These are phyloP conservation scores for Acorus gramineus DNA, from an alignment of 106 monocot species.

Conservation along the genomic window DNA sequence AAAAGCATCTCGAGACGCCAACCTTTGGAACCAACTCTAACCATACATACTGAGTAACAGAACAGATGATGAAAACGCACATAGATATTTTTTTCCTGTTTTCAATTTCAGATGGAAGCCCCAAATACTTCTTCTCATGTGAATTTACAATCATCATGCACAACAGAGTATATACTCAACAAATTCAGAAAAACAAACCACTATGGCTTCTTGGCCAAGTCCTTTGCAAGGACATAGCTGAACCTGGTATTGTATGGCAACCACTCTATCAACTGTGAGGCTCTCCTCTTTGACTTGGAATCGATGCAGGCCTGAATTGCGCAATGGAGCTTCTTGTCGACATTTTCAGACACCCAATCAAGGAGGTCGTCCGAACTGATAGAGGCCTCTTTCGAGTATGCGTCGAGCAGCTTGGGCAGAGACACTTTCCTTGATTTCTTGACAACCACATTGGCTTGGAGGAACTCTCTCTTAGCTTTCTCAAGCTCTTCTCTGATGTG, in stretches of 20 bases:
- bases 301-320: slow-evolving; percentile 31
- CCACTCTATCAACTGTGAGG: slow-evolving; percentile 59
- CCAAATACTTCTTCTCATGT: background rate
- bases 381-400: slow-evolving; percentile 42
- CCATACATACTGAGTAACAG: too few relatives aligned
- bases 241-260: slow-evolving; percentile 55
- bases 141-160: background rate
- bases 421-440: slow-evolving; percentile 56
- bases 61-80: too few relatives aligned
- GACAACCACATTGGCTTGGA: slow-evolving; percentile 48
- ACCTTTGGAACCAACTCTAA: too few relatives aligned
- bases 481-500: slow-evolving; percentile 53
- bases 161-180: too few relatives aligned
- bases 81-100: background rate
- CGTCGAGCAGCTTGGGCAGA: slow-evolving; percentile 61
- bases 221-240: slow-evolving; percentile 38
- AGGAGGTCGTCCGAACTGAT: slow-evolving; percentile 40
- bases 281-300: slow-evolving; percentile 33
- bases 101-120: background rate
- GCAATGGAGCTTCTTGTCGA: slow-evolving; percentile 34
- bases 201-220: slow-evolving; percentile 38
- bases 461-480: slow-evolving; percentile 57
- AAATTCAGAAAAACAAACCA: background rate
- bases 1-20: too few relatives aligned
- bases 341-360: slow-evolving; percentile 36